Percentiles rank a stretch among this genome's conserved stretches.
phyloP scores from a whole-genome alignment of 805 yeast genomes.

The Candida anglica region DNA sequence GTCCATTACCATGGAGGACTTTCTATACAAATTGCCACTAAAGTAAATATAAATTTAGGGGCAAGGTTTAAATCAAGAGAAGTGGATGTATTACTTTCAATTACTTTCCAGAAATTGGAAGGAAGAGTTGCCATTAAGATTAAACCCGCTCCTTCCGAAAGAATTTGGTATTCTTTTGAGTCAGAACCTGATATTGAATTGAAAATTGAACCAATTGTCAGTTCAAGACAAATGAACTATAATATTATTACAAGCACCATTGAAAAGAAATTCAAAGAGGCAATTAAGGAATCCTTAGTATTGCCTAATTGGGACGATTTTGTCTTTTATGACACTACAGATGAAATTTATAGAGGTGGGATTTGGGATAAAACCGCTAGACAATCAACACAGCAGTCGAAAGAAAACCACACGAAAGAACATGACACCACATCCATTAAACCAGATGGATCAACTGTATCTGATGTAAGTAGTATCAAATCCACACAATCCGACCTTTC shows the following conservation, averaged over 20 bases:
- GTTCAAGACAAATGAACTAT: slow-evolving; percentile 76
- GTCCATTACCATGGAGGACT: slow-evolving; percentile 74
- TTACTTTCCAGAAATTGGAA: slow-evolving; percentile 61
- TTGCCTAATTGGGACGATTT: slow-evolving; percentile 88
- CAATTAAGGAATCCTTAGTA: slow-evolving; percentile 75
- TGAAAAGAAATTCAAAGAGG: slow-evolving; percentile 73
- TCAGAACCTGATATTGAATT: slow-evolving; percentile 72
- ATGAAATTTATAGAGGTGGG: slow-evolving; percentile 85
- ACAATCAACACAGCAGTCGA: too few species aligned
- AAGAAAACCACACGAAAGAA: neutral
- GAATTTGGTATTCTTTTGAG: slow-evolving; percentile 89
- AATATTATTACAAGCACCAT: slow-evolving; percentile 76
- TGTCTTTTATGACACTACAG: slow-evolving; percentile 59
- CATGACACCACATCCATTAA: neutral
- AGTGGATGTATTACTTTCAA: slow-evolving; percentile 67
- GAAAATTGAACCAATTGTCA: slow-evolving; percentile 85
- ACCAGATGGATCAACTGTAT: neutral
- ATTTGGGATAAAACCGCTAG: slow-evolving; percentile 65
- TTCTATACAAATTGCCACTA: slow-evolving; percentile 74
- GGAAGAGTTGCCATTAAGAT: slow-evolving; percentile 70
- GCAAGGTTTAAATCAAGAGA: slow-evolving; percentile 71
- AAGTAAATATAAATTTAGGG: slow-evolving; percentile 71
- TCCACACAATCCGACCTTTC: neutral
- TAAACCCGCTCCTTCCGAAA: slow-evolving; percentile 86
- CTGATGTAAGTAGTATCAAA: neutral